Conservation (phyloP, 2,329 filamentous ascomycete species). For the Monilinia polystroma region DNA sequence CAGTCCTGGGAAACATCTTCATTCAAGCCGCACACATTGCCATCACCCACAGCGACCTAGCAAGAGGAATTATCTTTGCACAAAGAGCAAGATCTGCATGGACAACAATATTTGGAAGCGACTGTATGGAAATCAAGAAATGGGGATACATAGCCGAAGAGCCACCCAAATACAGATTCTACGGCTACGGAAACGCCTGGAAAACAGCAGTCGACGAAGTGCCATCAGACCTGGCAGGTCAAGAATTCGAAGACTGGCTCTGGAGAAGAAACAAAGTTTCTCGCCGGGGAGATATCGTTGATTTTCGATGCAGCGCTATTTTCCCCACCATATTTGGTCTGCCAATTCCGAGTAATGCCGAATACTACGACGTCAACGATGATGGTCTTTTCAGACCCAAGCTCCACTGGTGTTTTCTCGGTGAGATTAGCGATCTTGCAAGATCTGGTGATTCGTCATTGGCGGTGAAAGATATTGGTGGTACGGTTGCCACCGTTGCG, state of each 20-base stretch:
- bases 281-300: constrained; percentile 19
- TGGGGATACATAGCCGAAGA: constrained; percentile 25
- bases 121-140: constrained; percentile 26
- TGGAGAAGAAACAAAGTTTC: constrained; percentile 30
- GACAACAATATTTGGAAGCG: constrained; percentile 21
- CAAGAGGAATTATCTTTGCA: constrained; percentile 38
- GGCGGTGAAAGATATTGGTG: constrained; percentile 35
- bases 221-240: constrained; percentile 22
- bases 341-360: constrained; percentile 25
- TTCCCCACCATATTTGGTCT: constrained; percentile 31
- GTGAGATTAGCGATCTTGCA: constrained; percentile 28
- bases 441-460: constrained; percentile 34
- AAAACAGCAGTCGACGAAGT: constrained; percentile 28
- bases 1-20: constrained; percentile 34
- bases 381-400: constrained; percentile 17
- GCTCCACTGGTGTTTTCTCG: constrained; percentile 32
- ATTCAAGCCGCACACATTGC: constrained; percentile 36
- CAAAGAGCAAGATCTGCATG: constrained; percentile 30
- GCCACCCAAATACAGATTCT: constrained; percentile 28
- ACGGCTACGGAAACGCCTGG: constrained; percentile 26
- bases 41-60: constrained; percentile 40
- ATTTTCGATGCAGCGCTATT: constrained; percentile 29
- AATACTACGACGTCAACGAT: constrained; percentile 29
- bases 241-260: constrained; percentile 32
- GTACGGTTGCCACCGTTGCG: constrained; percentile 33